phyloP scores from a whole-genome alignment of 345 rosid species.

The Turritis glabra region DNA sequence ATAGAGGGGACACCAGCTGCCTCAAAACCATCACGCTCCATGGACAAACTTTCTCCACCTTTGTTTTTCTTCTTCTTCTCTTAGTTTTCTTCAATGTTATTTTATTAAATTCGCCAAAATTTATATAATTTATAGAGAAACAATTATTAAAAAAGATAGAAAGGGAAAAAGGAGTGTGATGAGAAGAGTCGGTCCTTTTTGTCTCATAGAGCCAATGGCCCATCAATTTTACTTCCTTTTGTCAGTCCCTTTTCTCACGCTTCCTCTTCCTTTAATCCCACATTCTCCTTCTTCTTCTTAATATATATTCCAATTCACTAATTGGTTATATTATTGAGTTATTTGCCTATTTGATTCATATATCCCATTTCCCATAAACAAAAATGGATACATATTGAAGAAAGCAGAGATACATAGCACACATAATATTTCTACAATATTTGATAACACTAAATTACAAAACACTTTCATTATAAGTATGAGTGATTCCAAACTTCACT shows the following conservation, averaged over 20 bases:
- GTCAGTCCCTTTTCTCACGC: constrained; percentile 52
- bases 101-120: constrained; percentile 15
- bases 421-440: not conserved
- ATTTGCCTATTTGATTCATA: not conserved
- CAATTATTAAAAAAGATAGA: constrained; percentile 15
- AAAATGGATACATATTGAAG: not conserved
- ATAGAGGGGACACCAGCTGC: constrained; percentile 46
- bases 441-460: not conserved
- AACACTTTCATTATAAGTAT: not conserved
- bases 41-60: constrained; percentile 40
- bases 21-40: constrained; percentile 43
- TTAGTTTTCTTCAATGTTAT: constrained; percentile 32
- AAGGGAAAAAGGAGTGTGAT: constrained; percentile 38
- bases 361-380: not conserved
- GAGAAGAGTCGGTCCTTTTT: constrained; percentile 46
- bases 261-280: constrained; percentile 34
- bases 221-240: constrained; percentile 44
- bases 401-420: not conserved
- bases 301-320: not conserved
- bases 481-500: not conserved
- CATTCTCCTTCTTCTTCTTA: not conserved
- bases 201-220: constrained; percentile 45
- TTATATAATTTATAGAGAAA: constrained; percentile 1
- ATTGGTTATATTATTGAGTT: not conserved
- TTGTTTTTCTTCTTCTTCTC: constrained; percentile 25